Evolutionary conservation across 106 monocot genomes (phyloP).

Genomic region (Allium cepa): DNA sequence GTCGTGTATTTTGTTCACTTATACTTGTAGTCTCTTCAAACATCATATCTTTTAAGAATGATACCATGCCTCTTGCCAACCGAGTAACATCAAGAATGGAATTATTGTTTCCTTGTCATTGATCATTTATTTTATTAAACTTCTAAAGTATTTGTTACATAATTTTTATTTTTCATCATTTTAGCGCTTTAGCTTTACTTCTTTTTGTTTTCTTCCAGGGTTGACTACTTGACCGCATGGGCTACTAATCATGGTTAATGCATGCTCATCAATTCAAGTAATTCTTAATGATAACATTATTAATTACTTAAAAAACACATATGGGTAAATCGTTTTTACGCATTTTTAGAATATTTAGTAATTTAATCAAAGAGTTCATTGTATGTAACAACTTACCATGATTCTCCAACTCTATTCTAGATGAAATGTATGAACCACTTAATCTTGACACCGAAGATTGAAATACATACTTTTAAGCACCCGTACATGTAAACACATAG

Average conservation of each 20-base stretch:
- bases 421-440: no score
- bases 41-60: no score
- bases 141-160: neutral
- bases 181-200: neutral
- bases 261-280: neutral
- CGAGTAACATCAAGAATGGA: neutral
- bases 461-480: no score
- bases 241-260: conserved; percentile 7
- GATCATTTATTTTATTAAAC: neutral
- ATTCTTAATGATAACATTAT: neutral
- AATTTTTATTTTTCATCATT: neutral
- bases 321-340: no score
- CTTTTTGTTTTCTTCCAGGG: neutral
- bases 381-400: no score
- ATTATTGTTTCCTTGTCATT: neutral
- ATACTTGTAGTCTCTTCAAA: neutral
- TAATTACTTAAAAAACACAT: no score
- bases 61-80: neutral
- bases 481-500: no score
- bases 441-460: no score
- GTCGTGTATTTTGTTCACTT: neutral
- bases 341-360: no score
- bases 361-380: no score
- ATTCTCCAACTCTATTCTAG: no score
- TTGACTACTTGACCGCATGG: conserved; percentile 6